These are phyloP conservation scores for Plasmodium knowlesi DNA, from an alignment of 169 alveolate genomes.

Conservation along the genomic window DNA sequence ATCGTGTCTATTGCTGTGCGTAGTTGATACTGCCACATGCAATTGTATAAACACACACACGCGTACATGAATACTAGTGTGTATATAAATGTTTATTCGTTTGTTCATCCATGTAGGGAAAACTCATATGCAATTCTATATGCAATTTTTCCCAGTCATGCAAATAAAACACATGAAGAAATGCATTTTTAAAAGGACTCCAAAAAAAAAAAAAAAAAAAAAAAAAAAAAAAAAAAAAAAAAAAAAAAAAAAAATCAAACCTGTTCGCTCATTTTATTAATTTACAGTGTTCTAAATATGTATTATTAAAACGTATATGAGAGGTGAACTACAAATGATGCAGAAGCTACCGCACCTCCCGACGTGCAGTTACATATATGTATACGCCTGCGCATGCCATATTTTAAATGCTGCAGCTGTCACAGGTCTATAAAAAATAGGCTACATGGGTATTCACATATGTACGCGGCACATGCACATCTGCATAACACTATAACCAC, in stretches of 20 bases:
- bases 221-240: constrained; percentile 9
- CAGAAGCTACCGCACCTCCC: not conserved
- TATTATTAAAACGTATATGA: constrained; percentile 4
- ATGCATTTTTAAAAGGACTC: constrained; percentile 3
- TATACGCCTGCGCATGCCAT: not conserved
- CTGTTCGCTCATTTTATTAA: not conserved
- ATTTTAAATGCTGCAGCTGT: not conserved
- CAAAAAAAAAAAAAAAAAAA: constrained; percentile 12
- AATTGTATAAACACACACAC: not conserved
- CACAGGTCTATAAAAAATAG: not conserved
- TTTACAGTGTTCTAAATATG: constrained; percentile 20
- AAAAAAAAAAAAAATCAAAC: constrained; percentile 6
- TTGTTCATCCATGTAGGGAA: not conserved
- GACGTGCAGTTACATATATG: not conserved
- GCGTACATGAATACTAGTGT: not conserved
- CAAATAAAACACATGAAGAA: not conserved
- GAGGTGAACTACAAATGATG: constrained; percentile 10
- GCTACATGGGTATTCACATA: not conserved
- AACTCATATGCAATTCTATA: not conserved
- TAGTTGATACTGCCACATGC: not conserved
- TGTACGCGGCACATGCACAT: not conserved
- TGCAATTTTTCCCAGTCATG: not conserved
- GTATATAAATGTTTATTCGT: not conserved
- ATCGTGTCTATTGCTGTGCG: not conserved
- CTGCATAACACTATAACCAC: not conserved